Evolutionary conservation across 2,329 filamentous ascomycete genomes (phyloP).

Genomic region (Claviceps citrina): DNA sequence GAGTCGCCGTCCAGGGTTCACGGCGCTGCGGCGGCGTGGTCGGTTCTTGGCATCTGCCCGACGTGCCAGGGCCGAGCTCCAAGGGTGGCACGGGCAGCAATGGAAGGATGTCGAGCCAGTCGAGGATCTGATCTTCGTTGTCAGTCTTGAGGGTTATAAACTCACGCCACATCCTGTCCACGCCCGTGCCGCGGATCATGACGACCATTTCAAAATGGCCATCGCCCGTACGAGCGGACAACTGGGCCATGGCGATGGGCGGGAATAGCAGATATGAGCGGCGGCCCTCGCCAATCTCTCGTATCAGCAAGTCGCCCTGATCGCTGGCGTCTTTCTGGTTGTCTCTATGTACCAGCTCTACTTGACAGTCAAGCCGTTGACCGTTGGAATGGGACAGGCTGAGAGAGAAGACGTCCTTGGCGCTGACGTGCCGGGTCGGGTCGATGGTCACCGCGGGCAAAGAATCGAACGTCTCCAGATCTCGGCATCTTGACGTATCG

Average conservation of each 20-base stretch:
- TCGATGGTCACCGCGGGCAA: slow-evolving; percentile 59
- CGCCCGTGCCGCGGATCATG: slow-evolving; percentile 64
- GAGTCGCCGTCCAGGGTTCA: slow-evolving; percentile 10
- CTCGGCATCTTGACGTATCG: slow-evolving; percentile 64
- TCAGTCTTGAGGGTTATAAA: slow-evolving; percentile 63
- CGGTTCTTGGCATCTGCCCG: slow-evolving; percentile 15
- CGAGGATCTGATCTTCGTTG: slow-evolving; percentile 59
- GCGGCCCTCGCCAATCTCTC: slow-evolving; percentile 65
- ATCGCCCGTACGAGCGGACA: slow-evolving; percentile 70
- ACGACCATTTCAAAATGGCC: slow-evolving; percentile 56
- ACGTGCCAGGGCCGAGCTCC: slow-evolving; percentile 15
- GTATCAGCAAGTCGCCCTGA: slow-evolving; percentile 75
- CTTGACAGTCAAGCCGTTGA: slow-evolving; percentile 73
- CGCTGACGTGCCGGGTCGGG: slow-evolving; percentile 64
- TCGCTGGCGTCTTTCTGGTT: slow-evolving; percentile 51
- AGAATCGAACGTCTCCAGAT: slow-evolving; percentile 60
- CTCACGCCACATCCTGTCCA: slow-evolving; percentile 63
- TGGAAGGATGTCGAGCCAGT: slow-evolving; percentile 75
- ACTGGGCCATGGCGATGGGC: slow-evolving; percentile 55
- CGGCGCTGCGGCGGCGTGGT: slow-evolving; percentile 14
- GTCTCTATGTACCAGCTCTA: slow-evolving; percentile 77
- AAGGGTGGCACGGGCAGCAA: slow-evolving; percentile 32
- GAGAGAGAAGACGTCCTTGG: slow-evolving; percentile 79
- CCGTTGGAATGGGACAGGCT: slow-evolving; percentile 77
- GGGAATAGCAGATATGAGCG: slow-evolving; percentile 75